A percentile compares a stretch with the other conserved stretches of the same genome.
These are phyloP conservation scores for Penicillium nordicum DNA, from an alignment of 2,329 filamentous ascomycete species.

Conservation along the genomic window DNA sequence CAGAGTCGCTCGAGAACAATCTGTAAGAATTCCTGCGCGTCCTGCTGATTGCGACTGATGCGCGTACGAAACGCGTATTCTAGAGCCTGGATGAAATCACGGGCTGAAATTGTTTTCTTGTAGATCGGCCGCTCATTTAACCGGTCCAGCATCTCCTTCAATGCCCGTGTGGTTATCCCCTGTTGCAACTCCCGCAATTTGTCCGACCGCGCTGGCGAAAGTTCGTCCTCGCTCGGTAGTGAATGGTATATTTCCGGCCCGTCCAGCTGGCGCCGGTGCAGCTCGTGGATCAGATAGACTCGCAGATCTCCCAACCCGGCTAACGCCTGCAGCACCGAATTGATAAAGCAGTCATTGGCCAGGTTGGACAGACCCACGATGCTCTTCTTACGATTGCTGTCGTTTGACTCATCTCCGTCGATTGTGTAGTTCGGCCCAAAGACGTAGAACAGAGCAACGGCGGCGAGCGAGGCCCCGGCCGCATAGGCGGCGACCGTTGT, in stretches of 20 bases:
- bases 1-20: conserved; percentile 87
- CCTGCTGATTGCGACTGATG: conserved; percentile 92
- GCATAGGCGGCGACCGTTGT: conserved; percentile 87
- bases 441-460: conserved; percentile 92
- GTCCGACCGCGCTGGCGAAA: conserved; percentile 42
- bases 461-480: conserved; percentile 89
- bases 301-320: conserved; percentile 86
- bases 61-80: conserved; percentile 84
- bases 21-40: conserved; percentile 95
- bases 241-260: conserved; percentile 70
- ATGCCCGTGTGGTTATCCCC: conserved; percentile 76
- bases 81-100: conserved; percentile 76
- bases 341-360: conserved; percentile 96
- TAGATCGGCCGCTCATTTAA: conserved; percentile 92
- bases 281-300: conserved; percentile 87
- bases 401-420: conserved; percentile 67
- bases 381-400: conserved; percentile 69
- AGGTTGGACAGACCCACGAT: conserved; percentile 86
- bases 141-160: conserved; percentile 89
- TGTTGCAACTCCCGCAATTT: conserved; percentile 64
- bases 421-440: conserved; percentile 97
- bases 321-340: conserved; percentile 89
- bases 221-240: conserved; percentile 48
- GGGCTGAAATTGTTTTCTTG: conserved; percentile 87
- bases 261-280: conserved; percentile 77